Base-by-base conservation (phyloP, 345 rosid species). In the Gossypium anomalum region DNA sequence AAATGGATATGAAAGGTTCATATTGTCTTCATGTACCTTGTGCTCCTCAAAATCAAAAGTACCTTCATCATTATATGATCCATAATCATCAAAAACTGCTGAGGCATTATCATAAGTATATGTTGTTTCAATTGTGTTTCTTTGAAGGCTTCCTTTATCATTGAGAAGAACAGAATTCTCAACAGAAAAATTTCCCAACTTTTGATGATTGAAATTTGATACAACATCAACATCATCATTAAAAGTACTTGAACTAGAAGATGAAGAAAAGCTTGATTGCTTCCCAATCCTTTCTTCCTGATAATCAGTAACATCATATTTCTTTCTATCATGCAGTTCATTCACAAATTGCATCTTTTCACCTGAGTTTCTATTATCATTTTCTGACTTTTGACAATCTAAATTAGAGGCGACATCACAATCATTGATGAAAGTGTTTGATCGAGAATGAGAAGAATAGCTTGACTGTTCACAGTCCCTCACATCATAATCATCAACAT, bases 31-130 rank as follows among this genome's bases (percentile, higher is more conserved):
- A 72, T 75, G 84, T 64, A 57, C 80, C 75, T 72, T 76, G 57
- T 60, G 44, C 75, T 75, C 57, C 76, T 85, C 81, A 27, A 70
- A 58, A 83, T 86, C 87, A 75, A 88, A 83, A 29, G 79, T 81
- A 80, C 63, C 68, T 52, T 72, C 83, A 73, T 84, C 92, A 60
- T 74, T 83, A 77, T 87, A 87, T 70, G 87, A 93, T 71, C 78
- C 89, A 79, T 77, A 87, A 75, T 89, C 89, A 80, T 92, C 98
- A 84, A 89, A 94, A 76, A 82, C 71, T 13, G 68, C 84, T 53
- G 78, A 78, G 77, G 81, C 83, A 85, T 80, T 80, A 53, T 75
- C 82, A 67, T 22, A 67, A 15, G 59, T 66, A 61, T 69, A 79
- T 63, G 75, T 47, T 74, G 76, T 51, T 76, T 85, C 84, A 70